Percentiles rank a stretch among this genome's conserved stretches.
phyloP scores from a whole-genome alignment of 1,139 yeast species.

The Pneumocystis jirovecii region DNA sequence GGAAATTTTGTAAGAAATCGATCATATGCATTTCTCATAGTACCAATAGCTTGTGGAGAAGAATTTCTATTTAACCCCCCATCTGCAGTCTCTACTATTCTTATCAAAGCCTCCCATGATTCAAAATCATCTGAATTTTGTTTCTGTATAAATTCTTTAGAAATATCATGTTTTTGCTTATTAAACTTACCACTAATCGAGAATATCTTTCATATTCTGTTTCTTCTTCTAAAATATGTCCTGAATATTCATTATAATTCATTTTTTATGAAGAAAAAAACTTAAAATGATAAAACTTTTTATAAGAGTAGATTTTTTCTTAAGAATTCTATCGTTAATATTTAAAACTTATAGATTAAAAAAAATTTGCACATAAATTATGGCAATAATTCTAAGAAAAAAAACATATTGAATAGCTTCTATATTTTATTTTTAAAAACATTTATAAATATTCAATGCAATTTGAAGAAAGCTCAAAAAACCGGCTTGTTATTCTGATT shows the following conservation, averaged over 20 bases:
- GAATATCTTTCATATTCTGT: neutral
- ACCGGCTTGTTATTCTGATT: constrained; percentile 41
- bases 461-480: neutral
- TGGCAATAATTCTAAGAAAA: neutral
- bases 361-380: neutral
- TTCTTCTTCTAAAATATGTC: neutral
- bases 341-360: neutral
- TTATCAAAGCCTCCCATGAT: constrained; percentile 38
- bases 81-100: constrained; percentile 23
- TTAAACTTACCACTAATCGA: neutral
- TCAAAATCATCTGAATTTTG: constrained; percentile 31
- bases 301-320: neutral
- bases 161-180: neutral
- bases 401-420: neutral
- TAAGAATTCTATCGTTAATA: neutral
- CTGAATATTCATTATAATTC: neutral
- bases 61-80: constrained; percentile 36
- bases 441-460: neutral
- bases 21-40: constrained; percentile 39
- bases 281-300: neutral
- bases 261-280: neutral
- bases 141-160: constrained; percentile 2
- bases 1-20: constrained; percentile 53
- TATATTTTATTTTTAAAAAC: neutral
- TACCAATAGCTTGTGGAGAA: constrained; percentile 26